Evolutionary conservation across 1,284 basidiomycete species (phyloP), one percentile per base, ranked within the genome.

Genomic region (Melampsora medusae): DNA sequence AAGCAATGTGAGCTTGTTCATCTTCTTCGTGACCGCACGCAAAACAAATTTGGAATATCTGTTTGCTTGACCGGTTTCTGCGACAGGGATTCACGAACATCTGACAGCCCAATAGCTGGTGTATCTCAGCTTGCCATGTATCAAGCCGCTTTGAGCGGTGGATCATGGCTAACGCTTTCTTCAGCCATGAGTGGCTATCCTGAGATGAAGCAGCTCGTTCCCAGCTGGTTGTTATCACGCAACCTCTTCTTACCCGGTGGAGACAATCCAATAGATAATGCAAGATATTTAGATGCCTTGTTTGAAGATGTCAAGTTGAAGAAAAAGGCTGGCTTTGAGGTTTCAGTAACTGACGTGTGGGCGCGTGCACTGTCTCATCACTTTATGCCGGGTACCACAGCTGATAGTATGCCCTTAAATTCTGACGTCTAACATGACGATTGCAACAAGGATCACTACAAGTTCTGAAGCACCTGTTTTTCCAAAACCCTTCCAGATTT

Each of bases 71-170:
- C 65, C 48, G 38, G 42, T 42, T 42, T 10, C 42, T 14, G 4
- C 7, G 4, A 19, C 17, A 73, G 71, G 33, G 71, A 73, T 73
- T 33, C 62, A 2, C 19, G 64, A 9, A 73, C 62, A 28, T 28
- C 28, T 53, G 25, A 46, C 33, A 73, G 71, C 33, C 64, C 64
- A 4, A 80, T 81, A 2, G 81, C 80, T 16, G 82, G 82, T 25
- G 61, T 83, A 22, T 67, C 82, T 28, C 82, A 83, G 75, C 69
- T 81, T 3, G 79, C 80, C n/a, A 80, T 81, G 64, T 82, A 82
- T 66, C 61, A 80, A 7, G 79, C 82, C 3, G 82, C 81, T 46
- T 78, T 83, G 1, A 80, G 79, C 4, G 82, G 82, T 33, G 82
- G 82, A 4, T 79, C 78, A 2, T 83, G 82, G 82, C 79, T 80